Evolutionary conservation across 805 yeast genomes (phyloP).

Genomic region (Debaryomyces maramus): DNA sequence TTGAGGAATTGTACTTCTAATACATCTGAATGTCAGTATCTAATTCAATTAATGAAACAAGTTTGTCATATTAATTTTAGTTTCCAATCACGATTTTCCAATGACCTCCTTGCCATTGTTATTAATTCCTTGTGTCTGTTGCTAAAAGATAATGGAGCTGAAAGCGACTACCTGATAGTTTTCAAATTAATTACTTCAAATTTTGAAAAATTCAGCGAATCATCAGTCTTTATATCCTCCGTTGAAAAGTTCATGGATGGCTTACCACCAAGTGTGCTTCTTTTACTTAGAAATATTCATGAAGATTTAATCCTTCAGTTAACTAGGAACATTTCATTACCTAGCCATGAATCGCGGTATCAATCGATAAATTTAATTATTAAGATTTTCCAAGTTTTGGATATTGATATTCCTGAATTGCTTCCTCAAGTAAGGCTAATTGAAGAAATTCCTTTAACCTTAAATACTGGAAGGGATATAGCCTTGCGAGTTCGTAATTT

Average conservation of each 20-base stretch:
- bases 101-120: conserved; percentile 45
- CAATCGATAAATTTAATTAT: conserved; percentile 51
- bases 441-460: conserved; percentile 71
- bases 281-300: conserved; percentile 5
- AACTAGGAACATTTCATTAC: conserved; percentile 40
- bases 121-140: conserved; percentile 32
- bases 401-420: conserved; percentile 33
- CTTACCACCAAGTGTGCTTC: background rate
- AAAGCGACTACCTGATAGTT: background rate
- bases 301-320: conserved; percentile 14
- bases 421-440: conserved; percentile 56
- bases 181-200: conserved; percentile 7
- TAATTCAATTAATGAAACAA: conserved; percentile 13
- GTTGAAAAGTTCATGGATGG: conserved; percentile 26
- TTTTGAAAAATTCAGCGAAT: conserved; percentile 27
- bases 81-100: conserved; percentile 23
- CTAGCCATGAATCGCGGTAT: conserved; percentile 53
- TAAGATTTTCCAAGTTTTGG: conserved; percentile 21
- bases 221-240: conserved; percentile 40
- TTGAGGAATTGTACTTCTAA: conserved; percentile 36
- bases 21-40: conserved; percentile 18
- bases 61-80: conserved; percentile 10
- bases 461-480: conserved; percentile 72
- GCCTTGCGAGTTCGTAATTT: conserved; percentile 65
- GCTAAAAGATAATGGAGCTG: conserved; percentile 12